phyloP scores from a whole-genome alignment of 495 filamentous ascomycete species.

The Patellaria atrata region DNA sequence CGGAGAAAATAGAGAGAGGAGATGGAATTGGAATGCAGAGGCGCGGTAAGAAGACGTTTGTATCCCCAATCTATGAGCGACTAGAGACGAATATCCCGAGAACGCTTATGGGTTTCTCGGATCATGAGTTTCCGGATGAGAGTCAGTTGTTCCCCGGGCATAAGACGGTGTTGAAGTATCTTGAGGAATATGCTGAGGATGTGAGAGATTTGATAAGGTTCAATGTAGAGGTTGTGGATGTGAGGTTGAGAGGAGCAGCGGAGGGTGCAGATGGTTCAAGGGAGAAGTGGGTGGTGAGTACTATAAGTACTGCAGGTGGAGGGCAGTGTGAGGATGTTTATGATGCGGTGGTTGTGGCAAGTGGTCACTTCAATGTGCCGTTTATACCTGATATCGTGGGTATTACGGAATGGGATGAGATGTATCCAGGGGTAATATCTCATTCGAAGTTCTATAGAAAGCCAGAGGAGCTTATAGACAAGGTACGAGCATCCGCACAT shows the following conservation, averaged over 20 bases:
- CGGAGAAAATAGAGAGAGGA: slow-evolving; percentile 10
- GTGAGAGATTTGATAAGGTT: slow-evolving; percentile 41
- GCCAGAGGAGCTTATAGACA: slow-evolving; percentile 40
- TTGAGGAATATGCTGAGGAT: slow-evolving; percentile 56
- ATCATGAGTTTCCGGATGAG: slow-evolving; percentile 46
- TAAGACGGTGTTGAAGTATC: slow-evolving; percentile 51
- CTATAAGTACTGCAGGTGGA: slow-evolving; percentile 33
- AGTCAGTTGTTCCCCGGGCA: slow-evolving; percentile 60
- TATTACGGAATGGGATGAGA: slow-evolving; percentile 39
- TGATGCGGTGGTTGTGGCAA: slow-evolving; percentile 76
- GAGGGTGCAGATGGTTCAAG: too few species aligned
- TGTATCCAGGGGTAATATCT: slow-evolving; percentile 48
- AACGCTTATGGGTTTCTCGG: slow-evolving; percentile 65
- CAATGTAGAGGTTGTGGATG: slow-evolving; percentile 42
- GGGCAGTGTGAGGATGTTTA: slow-evolving; percentile 27
- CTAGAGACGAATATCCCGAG: slow-evolving; percentile 83
- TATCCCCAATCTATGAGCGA: slow-evolving; percentile 66
- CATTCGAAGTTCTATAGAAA: slow-evolving; percentile 73
- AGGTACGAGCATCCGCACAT: too few species aligned
- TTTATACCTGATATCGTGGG: slow-evolving; percentile 53
- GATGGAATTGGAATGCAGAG: background rate
- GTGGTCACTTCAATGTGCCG: slow-evolving; percentile 63
- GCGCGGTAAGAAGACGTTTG: slow-evolving; percentile 25
- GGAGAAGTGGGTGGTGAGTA: slow-evolving; percentile 46
- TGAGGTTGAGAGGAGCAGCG: slow-evolving; percentile 24